A percentile compares a stretch with the other conserved stretches of the same genome.
Conservation (phyloP, 2,329 filamentous ascomycete genomes). For the Onygena corvina region DNA sequence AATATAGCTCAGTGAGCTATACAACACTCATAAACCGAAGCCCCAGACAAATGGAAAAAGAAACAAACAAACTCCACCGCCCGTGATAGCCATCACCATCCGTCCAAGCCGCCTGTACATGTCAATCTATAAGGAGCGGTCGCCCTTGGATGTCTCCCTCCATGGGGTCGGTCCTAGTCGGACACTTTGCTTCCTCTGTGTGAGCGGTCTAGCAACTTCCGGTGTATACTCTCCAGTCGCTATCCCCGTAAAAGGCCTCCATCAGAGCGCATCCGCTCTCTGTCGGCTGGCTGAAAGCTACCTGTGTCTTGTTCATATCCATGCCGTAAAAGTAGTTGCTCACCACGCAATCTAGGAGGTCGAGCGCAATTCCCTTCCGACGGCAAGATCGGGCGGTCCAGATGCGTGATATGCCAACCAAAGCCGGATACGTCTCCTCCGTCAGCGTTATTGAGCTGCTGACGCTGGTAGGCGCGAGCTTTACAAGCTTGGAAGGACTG, state of each 20-base stretch:
- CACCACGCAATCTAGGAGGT: constrained; percentile 45
- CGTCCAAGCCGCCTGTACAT: constrained; percentile 2
- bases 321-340: constrained; percentile 46
- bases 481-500: constrained; percentile 16
- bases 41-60: not conserved
- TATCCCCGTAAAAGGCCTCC: constrained; percentile 45
- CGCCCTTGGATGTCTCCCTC: not conserved
- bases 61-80: not conserved
- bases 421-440: constrained; percentile 34
- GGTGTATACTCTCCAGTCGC: constrained; percentile 50
- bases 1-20: constrained; percentile 1
- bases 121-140: not conserved
- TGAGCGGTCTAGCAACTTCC: constrained; percentile 23
- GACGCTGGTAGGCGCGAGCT: constrained; percentile 14
- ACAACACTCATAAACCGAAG: not conserved
- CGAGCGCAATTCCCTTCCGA: constrained; percentile 45
- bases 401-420: constrained; percentile 53
- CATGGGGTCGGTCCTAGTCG: not conserved
- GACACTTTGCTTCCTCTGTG: not conserved
- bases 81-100: not conserved
- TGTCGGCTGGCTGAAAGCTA: constrained; percentile 57
- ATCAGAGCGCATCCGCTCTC: constrained; percentile 48
- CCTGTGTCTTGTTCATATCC: constrained; percentile 42
- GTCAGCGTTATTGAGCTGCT: constrained; percentile 38
- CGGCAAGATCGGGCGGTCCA: constrained; percentile 50